Percentiles rank a stretch among this genome's conserved stretches.
These are phyloP conservation scores for Eudorina sp. DNA, from an alignment of 139 green algal species.

Conservation along the genomic window DNA sequence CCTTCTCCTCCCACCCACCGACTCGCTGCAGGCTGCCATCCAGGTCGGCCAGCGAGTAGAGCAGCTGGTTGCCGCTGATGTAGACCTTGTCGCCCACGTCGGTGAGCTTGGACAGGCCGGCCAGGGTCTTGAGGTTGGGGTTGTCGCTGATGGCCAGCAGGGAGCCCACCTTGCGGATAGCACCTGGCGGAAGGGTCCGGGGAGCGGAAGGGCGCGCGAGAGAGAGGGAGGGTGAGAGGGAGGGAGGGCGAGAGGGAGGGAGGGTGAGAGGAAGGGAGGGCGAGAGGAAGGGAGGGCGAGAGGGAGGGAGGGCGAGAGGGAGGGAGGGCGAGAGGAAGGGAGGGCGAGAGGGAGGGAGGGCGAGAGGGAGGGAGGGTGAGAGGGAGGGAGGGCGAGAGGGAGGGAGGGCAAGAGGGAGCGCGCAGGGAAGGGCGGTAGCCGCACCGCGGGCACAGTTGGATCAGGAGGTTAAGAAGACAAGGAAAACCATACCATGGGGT, in stretches of 20 bases:
- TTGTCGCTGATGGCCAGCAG: slow-evolving; percentile 36
- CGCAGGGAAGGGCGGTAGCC: no score
- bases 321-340: no score
- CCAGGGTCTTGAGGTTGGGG: neutral
- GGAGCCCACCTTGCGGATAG: neutral
- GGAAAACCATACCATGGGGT: no score
- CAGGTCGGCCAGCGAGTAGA: slow-evolving; percentile 1
- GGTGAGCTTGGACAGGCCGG: neutral
- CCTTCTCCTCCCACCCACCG: no score
- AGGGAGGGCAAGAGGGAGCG: neutral
- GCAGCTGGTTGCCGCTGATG: neutral
- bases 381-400: neutral
- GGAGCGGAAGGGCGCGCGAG: no score
- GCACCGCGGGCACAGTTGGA: no score
- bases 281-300: no score
- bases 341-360: neutral
- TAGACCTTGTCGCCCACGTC: neutral
- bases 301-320: neutral
- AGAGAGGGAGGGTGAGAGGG: neutral
- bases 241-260: neutral
- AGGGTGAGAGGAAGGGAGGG: no score
- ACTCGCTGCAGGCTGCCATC: slow-evolving; percentile 11
- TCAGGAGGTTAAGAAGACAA: no score
- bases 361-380: neutral
- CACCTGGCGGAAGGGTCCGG: neutral